Evolutionary conservation across 1,284 basidiomycete species (phyloP).

Genomic region (Sphaerobolus stellatus): DNA sequence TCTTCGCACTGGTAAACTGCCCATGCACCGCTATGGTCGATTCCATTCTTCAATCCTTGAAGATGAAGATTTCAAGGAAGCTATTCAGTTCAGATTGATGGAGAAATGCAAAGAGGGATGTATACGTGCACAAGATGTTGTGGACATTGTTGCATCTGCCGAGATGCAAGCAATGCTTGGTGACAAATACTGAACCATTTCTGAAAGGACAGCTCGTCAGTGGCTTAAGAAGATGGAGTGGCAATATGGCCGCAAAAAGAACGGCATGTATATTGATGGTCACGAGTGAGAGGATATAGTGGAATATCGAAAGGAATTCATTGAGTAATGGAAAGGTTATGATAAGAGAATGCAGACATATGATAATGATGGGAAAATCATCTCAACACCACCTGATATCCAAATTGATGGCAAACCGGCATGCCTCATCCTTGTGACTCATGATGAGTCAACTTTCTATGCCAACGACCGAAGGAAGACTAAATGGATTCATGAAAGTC

Average conservation of each 20-base stretch:
- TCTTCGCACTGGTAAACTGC: constrained; percentile 15
- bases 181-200: constrained; percentile 19
- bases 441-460: constrained; percentile 40
- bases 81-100: constrained; percentile 17
- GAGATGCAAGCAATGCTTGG: constrained; percentile 23
- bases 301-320: constrained; percentile 19
- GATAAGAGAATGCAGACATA: constrained; percentile 17
- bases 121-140: constrained; percentile 28
- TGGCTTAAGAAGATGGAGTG: constrained; percentile 33
- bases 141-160: constrained; percentile 25
- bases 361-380: constrained; percentile 16
- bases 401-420: constrained; percentile 7
- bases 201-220: constrained; percentile 22
- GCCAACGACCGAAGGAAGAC: constrained; percentile 31
- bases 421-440: constrained; percentile 17
- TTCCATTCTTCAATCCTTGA: constrained; percentile 16
- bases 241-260: no score
- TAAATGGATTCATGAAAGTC: constrained; percentile 33
- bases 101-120: constrained; percentile 17
- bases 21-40: constrained; percentile 15
- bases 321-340: constrained; percentile 20
- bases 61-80: constrained; percentile 22
- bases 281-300: constrained; percentile 28
- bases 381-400: constrained; percentile 7
- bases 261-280: constrained; percentile 32